A percentile compares a stretch with the other conserved stretches of the same genome.
Evolutionary conservation across 164 flowering plant genomes (phyloP).

Genomic region (Akebia trifoliata): DNA sequence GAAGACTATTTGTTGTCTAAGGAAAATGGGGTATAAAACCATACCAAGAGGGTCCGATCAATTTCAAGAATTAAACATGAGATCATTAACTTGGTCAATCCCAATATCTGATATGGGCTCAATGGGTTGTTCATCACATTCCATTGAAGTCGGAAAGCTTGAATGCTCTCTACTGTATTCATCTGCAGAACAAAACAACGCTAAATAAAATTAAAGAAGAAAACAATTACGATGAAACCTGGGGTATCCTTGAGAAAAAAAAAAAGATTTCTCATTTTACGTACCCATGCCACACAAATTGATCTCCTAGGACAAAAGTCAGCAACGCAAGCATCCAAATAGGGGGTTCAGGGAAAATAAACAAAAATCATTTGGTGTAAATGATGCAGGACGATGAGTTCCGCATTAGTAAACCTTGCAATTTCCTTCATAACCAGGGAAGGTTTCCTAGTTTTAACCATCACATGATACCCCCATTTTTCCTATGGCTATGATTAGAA

Average conservation of each 20-base stretch:
- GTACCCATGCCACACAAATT: too few species aligned
- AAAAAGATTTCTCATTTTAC: neutral
- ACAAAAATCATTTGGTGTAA: too few species aligned
- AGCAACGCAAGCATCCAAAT: too few species aligned
- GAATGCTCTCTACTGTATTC: conserved; percentile 64
- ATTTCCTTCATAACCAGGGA: too few species aligned
- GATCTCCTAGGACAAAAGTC: too few species aligned
- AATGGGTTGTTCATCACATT: conserved; percentile 57
- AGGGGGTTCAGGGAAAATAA: too few species aligned
- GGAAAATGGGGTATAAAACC: neutral
- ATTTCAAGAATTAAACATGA: conserved; percentile 39
- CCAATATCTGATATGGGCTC: conserved; percentile 68
- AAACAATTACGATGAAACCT: neutral
- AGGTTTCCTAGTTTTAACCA: too few species aligned
- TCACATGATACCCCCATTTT: too few species aligned
- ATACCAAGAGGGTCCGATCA: neutral
- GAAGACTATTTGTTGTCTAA: too few species aligned
- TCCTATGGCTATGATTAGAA: neutral
- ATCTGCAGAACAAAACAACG: conserved; percentile 35
- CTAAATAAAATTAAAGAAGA: neutral
- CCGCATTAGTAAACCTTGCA: too few species aligned
- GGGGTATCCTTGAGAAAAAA: neutral
- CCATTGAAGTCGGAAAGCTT: conserved; percentile 13
- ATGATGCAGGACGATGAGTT: too few species aligned
- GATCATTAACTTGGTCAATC: conserved; percentile 45